Base-by-base conservation (phyloP, 768 basidiomycete species). In the Phanerodontia chrysosporium region DNA sequence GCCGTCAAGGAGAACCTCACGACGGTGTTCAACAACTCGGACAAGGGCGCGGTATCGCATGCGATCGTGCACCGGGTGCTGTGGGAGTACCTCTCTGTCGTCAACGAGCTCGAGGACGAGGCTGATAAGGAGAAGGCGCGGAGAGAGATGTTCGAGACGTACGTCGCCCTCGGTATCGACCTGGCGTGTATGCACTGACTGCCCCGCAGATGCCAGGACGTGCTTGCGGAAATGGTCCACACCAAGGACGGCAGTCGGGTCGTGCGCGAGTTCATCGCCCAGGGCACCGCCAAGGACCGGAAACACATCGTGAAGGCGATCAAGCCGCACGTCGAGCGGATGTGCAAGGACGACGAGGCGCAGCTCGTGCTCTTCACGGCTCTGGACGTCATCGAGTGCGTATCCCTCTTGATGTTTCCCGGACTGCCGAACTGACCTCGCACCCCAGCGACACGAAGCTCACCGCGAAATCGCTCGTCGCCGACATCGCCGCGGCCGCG, bases 201-300 rank as follows among this genome's bases (percentile, higher is more conserved):
- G 4, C 27, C 46, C 30, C 22, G 39, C 61, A 92, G 90, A 52
- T 90, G 89, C 65, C 86, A 92, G 62, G 94, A 96, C 44, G 80
- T 88, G 21, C 76, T 96, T 7, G 87, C 94, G 0, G 95, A 97
- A 68, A 90, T 96, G 81, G 92, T 95, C 0, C 95, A 98, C 67
- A 98, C 95, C 16, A 92, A 85, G 67, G 91, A 96, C 65, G 95
- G 95, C 21, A 91, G 92, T 59, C 84, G 90, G 22, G 86, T 83
- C 27, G 93, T 90, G 2, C 84, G 95, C 45, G 87, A 94, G 62
- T 90, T 97, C 70, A 79, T 96, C 36, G 91, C 87, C 0, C 79
- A 81, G 45, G 92, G 92, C 4, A 83, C 81, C 13, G 92, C 95
- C 3, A 98, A 97, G 89, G 94, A 97, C 70, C 83, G 95, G 57